These are phyloP conservation scores for Leucoagaricus sp. DNA, from an alignment of 1,284 basidiomycete species.

Conservation along the genomic window DNA sequence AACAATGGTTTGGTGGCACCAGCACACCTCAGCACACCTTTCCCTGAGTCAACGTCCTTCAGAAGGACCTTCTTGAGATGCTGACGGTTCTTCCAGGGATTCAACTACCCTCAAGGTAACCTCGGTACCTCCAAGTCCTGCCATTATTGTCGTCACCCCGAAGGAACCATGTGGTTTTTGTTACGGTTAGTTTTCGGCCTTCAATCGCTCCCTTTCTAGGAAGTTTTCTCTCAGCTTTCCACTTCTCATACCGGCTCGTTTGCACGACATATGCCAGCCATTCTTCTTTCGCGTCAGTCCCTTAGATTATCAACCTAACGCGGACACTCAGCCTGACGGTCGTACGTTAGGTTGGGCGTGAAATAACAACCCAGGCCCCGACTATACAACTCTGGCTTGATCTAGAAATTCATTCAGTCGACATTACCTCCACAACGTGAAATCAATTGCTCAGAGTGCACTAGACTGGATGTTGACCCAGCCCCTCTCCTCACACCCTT, in stretches of 20 bases:
- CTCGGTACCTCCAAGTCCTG: neutral
- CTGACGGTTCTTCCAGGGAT: too few species aligned
- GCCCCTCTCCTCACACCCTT: too few species aligned
- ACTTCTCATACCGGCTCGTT: neutral
- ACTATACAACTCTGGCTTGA: neutral
- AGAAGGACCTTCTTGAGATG: too few species aligned
- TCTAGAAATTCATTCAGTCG: conserved; percentile 2
- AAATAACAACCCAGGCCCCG: neutral
- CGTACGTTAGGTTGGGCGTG: neutral
- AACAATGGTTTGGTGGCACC: too few species aligned
- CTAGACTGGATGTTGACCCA: too few species aligned
- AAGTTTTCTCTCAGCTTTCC: conserved; percentile 3
- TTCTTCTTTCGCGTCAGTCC: neutral
- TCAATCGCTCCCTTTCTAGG: neutral
- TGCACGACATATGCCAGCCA: conserved; percentile 1
- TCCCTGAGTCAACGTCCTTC: too few species aligned
- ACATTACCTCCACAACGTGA: neutral
- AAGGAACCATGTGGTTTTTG: neutral
- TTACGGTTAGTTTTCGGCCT: neutral
- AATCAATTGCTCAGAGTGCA: too few species aligned
- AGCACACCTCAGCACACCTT: too few species aligned
- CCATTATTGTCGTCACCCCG: neutral
- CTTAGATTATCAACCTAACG: neutral
- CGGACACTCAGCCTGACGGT: neutral
- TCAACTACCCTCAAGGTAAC: neutral